Evolutionary conservation across 768 basidiomycete species (phyloP).

Genomic region (Gyrodon lividus): DNA sequence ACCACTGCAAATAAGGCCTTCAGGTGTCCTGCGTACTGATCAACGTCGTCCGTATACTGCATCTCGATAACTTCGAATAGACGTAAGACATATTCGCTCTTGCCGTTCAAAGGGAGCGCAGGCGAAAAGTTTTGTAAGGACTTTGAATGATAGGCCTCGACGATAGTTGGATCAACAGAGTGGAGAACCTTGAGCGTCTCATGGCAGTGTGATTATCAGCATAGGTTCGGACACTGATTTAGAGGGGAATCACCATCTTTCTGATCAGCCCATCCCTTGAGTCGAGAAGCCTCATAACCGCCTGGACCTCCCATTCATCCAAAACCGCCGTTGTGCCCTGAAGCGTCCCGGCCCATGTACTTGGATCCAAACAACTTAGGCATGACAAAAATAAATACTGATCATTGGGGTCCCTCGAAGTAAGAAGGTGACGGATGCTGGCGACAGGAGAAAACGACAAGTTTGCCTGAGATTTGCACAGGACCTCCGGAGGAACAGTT

Average conservation of each 20-base stretch:
- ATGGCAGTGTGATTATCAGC: constrained; percentile 6
- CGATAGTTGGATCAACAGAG: constrained; percentile 56
- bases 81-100: constrained; percentile 43
- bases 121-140: constrained; percentile 38
- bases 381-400: constrained; percentile 67
- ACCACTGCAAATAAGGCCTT: constrained; percentile 39
- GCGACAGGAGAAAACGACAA: constrained; percentile 34
- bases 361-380: constrained; percentile 54
- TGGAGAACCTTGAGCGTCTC: constrained; percentile 63
- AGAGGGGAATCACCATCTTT: constrained; percentile 46
- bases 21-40: constrained; percentile 54
- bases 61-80: constrained; percentile 57
- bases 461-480: constrained; percentile 14
- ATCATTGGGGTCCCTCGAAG: constrained; percentile 56
- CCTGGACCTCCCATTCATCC: constrained; percentile 73
- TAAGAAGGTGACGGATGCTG: constrained; percentile 56
- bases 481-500: constrained; percentile 18
- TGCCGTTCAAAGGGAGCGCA: constrained; percentile 33
- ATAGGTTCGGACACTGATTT: not conserved
- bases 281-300: constrained; percentile 65
- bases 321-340: constrained; percentile 50
- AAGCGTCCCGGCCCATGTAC: constrained; percentile 66
- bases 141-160: constrained; percentile 53
- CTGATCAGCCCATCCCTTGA: constrained; percentile 58
- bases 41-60: constrained; percentile 49